Percentiles rank a stretch among this genome's conserved stretches.
Evolutionary conservation across 768 basidiomycete genomes (phyloP).

Genomic region (Suillus fuscotomentosus): DNA sequence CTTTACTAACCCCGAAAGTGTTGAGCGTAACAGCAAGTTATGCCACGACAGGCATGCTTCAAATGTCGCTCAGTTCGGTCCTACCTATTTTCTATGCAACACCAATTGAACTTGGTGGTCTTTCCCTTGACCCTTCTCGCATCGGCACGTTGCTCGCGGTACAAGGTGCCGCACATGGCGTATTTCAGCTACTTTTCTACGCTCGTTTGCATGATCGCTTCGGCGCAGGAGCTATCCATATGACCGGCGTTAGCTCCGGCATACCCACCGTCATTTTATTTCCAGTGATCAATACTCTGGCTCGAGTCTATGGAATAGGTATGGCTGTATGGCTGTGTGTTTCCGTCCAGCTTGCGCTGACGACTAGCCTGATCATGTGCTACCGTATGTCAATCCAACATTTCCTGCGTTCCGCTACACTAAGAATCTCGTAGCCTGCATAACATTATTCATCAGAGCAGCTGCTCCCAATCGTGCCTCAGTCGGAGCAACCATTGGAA

Average conservation of each 20-base stretch:
- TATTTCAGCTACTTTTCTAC: conserved; percentile 63
- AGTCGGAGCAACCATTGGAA: not conserved
- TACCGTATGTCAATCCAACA: conserved; percentile 24
- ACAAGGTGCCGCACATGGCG: conserved; percentile 30
- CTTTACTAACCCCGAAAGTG: conserved; percentile 53
- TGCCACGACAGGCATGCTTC: conserved; percentile 56
- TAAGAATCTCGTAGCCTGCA: not conserved
- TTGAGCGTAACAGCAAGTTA: conserved; percentile 61
- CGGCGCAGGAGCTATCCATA: conserved; percentile 44
- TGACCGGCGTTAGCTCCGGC: conserved; percentile 26
- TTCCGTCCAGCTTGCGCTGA: conserved; percentile 22
- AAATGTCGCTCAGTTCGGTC: conserved; percentile 57
- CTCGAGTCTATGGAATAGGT: conserved; percentile 17
- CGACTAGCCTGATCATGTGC: conserved; percentile 25
- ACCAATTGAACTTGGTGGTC: conserved; percentile 29
- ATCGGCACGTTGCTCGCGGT: conserved; percentile 30
- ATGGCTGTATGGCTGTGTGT: conserved; percentile 28
- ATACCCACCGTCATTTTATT: conserved; percentile 31
- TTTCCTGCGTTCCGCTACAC: not conserved
- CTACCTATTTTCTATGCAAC: conserved; percentile 32
- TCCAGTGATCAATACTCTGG: conserved; percentile 28
- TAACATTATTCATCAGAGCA: not conserved
- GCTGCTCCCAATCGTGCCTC: conserved; percentile 4
- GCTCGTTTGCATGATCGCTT: conserved; percentile 50
- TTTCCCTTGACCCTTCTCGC: conserved; percentile 22